Base-by-base conservation (phyloP, 2,329 filamentous ascomycete species). In the Plenodomus tracheiphilus region DNA sequence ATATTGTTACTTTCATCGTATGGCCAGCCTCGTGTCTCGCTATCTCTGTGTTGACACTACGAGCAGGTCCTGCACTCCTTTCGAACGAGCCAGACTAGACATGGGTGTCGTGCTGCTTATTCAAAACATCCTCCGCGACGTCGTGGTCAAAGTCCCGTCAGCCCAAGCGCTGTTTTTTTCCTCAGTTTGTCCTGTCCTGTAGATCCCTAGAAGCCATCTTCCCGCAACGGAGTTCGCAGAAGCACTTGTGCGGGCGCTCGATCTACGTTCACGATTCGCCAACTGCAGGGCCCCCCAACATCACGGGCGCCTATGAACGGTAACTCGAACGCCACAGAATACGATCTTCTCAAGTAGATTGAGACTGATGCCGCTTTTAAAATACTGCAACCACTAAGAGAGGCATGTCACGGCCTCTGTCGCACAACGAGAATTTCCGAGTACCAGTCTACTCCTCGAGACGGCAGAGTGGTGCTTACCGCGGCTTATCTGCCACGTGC, bases 401-500 rank as follows among this genome's bases (percentile, higher is more conserved):
- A 32, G 28, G 13, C 28, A 15, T 11, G 28, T 32, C 32, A 38
- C 17, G 17, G 40, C 40, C 30, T 41, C 46, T 20, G 28, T 38
- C 19, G 28, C 37, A 46, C 36, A 39, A 36, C 43, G 28, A 43
- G 37, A 21, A 48, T 40, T 46, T 44, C 56, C 54, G 48, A 43
- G 42, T 58, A 59, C 60, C 51, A 28, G 59, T 53, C 51, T 54
- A n/a, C 49, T 16, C 49, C 15, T 43, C 47, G 42, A 41, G 35
- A 25, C 47, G 20, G 38, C 47, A 41, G 13, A 38, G 47, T 56
- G 51, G 43, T 54, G 62, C 59, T 66, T 56, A 64, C 62, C 51
- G 59, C 55, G 39, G 58, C 59, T 66, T 62, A 65, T 51, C 28
- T 36, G 56, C 52, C 53, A 59, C 58, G 54, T 66, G 62, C 57